Percentiles rank a stretch among this genome's conserved stretches.
Conservation (phyloP, 352 stramenopile genomes). For the Pythium chondricola region DNA sequence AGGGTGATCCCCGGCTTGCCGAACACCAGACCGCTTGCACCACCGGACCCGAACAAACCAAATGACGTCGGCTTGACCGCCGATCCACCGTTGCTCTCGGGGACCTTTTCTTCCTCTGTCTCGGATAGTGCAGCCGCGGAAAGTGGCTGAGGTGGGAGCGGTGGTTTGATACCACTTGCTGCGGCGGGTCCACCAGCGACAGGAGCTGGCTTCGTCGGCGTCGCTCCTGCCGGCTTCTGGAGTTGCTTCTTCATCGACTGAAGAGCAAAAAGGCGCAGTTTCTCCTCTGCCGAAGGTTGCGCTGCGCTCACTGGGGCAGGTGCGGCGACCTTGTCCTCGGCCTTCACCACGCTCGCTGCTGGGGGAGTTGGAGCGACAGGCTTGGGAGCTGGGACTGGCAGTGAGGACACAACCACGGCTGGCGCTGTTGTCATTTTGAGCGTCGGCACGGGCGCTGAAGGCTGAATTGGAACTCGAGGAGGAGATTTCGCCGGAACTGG, state of each 20-base stretch:
- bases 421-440: slow-evolving; percentile 9
- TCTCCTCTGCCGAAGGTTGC: slow-evolving; percentile 44
- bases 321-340: background rate
- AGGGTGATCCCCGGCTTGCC: slow-evolving; percentile 70
- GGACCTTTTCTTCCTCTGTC: background rate
- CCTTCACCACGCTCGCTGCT: background rate
- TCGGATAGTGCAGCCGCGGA: background rate
- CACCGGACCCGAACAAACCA: slow-evolving; percentile 42
- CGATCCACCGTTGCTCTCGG: slow-evolving; percentile 12
- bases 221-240: slow-evolving; percentile 3
- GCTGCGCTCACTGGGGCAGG: background rate
- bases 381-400: slow-evolving; percentile 7
- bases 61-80: too few relatives aligned
- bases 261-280: slow-evolving; percentile 53
- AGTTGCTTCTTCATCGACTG: slow-evolving; percentile 70
- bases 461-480: background rate
- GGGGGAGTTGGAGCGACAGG: background rate
- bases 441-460: slow-evolving; percentile 1
- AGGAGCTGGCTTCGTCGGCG: slow-evolving; percentile 1
- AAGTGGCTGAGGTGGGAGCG: slow-evolving; percentile 5
- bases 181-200: background rate
- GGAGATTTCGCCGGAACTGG: background rate
- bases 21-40: slow-evolving; percentile 58
- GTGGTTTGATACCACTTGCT: background rate
- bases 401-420: background rate